Conservation (phyloP, 805 yeast genomes). For the Sungouiozyma ichnusensis region DNA sequence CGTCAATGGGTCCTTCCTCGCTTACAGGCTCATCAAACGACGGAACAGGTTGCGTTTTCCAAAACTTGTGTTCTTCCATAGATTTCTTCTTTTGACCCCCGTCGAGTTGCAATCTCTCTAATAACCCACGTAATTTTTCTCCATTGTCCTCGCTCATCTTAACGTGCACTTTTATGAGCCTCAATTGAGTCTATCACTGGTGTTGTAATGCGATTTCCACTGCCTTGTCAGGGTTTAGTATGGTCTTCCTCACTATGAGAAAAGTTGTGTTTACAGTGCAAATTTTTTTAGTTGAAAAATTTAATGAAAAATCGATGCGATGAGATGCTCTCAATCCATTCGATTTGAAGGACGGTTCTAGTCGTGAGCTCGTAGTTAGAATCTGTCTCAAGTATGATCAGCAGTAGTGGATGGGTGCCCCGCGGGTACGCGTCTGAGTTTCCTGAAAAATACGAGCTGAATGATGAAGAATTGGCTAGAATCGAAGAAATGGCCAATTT, state of each 20-base stretch:
- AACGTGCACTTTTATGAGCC: too few relatives aligned
- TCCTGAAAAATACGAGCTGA: conserved; percentile 78
- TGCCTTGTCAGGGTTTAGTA: too few relatives aligned
- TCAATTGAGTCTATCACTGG: too few relatives aligned
- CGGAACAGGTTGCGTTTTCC: conserved; percentile 97
- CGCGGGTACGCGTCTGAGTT: conserved; percentile 90
- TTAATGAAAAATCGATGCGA: background rate
- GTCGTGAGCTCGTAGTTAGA: too few relatives aligned
- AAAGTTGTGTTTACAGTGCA: background rate
- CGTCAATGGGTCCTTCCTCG: conserved; percentile 76
- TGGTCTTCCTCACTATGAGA: background rate
- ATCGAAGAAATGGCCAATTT: conserved; percentile 76
- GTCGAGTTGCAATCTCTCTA: conserved; percentile 30
- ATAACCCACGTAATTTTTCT: conserved; percentile 39
- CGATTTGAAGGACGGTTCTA: too few relatives aligned
- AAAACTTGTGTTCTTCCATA: conserved; percentile 87
- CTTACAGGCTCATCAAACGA: conserved; percentile 56
- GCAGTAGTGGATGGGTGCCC: conserved; percentile 93
- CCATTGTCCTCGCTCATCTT: conserved; percentile 14
- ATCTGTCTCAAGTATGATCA: conserved; percentile 51
- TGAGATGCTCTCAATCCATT: too few relatives aligned
- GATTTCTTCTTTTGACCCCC: conserved; percentile 39
- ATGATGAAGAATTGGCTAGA: conserved; percentile 88
- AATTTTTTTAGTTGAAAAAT: background rate
- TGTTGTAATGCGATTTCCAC: too few relatives aligned